Base-by-base conservation (phyloP, 2,329 filamentous ascomycete species). In the Trichothecium sympodiale region DNA sequence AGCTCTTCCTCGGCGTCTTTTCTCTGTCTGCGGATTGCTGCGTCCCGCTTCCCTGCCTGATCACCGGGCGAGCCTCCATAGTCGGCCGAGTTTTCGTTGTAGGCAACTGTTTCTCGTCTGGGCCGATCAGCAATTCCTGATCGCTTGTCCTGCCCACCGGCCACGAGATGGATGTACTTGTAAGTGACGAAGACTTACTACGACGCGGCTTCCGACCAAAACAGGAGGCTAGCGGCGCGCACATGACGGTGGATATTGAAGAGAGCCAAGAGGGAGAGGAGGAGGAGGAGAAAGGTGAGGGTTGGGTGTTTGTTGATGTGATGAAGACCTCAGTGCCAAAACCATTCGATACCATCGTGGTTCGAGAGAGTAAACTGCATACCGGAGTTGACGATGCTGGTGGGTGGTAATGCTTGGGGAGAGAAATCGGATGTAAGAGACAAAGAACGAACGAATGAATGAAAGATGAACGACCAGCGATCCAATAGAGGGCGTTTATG, bases 241-340 rank as follows among this genome's bases (percentile, higher is more conserved):
- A 71, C 48, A 67, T 71, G 38, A 25, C 10, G 20, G 57, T 54
- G 38, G 57, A 54, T 42, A 70, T 42, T 39, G 59, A 61, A 43
- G 59, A 56, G 40, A 71, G 57, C 64, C 66, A 71, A 41, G 65
- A 65, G 40, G 18, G n/a, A n/a, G 59, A 61, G 43, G 59, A 56
- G 40, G 70, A 56, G 63, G 65, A 71, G 41, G 65, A 65, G 40
- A 14, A 31, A 16, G 31, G 20, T 25, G 20, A 10, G 10, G 20
- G 20, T 25, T 25, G 20, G 10, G 20, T 25, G 10, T 25, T 25
- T 25, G 20, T 25, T 25, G 20, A 6, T 25, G 20, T 25, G 20
- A 25, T 25, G 10, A 10, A 6, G 20, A 29, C 28, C 17, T 29
- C 34, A 17, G 34, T 27, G 10, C 27, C 13, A 25, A 20, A 28